Conservation (phyloP, 2,329 filamentous ascomycete species). For the Penicillium sp. region DNA sequence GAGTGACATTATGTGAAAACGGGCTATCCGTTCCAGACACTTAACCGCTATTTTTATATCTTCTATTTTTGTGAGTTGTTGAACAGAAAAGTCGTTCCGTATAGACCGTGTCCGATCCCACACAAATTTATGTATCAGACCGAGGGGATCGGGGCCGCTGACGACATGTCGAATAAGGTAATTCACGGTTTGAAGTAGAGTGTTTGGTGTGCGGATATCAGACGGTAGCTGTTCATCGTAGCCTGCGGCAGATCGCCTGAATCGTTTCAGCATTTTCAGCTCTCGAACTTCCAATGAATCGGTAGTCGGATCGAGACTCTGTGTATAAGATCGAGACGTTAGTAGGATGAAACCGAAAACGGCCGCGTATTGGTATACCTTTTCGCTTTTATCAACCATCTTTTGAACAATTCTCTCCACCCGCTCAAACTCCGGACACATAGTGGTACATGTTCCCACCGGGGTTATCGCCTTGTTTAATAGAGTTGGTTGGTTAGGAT, state of each 20-base stretch:
- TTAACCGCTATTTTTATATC: slow-evolving; percentile 56
- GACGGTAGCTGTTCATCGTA: slow-evolving; percentile 61
- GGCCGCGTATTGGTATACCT: slow-evolving; percentile 35
- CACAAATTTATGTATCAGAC: slow-evolving; percentile 58
- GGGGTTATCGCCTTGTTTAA: slow-evolving; percentile 59
- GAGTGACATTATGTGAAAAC: slow-evolving; percentile 60
- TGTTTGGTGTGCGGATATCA: slow-evolving; percentile 57
- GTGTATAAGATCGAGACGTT: slow-evolving; percentile 7
- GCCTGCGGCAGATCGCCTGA: slow-evolving; percentile 59
- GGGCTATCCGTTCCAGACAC: slow-evolving; percentile 60
- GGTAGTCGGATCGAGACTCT: slow-evolving; percentile 35
- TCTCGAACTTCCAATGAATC: slow-evolving; percentile 32
- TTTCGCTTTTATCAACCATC: slow-evolving; percentile 59
- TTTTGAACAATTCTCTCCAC: slow-evolving; percentile 60
- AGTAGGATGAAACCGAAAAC: slow-evolving; percentile 11
- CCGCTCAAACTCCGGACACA: slow-evolving; percentile 63
- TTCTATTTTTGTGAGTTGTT: slow-evolving; percentile 54
- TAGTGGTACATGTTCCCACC: slow-evolving; percentile 58
- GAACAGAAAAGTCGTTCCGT: slow-evolving; percentile 62
- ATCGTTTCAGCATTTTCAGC: slow-evolving; percentile 59
- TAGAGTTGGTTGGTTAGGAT: slow-evolving; percentile 58
- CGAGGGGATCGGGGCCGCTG: slow-evolving; percentile 46
- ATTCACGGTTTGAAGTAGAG: slow-evolving; percentile 45
- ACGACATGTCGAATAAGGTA: slow-evolving; percentile 51
- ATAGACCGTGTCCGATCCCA: slow-evolving; percentile 64